Conservation (phyloP, 108 stramenopile genomes). For the Cyclotella sp. region DNA sequence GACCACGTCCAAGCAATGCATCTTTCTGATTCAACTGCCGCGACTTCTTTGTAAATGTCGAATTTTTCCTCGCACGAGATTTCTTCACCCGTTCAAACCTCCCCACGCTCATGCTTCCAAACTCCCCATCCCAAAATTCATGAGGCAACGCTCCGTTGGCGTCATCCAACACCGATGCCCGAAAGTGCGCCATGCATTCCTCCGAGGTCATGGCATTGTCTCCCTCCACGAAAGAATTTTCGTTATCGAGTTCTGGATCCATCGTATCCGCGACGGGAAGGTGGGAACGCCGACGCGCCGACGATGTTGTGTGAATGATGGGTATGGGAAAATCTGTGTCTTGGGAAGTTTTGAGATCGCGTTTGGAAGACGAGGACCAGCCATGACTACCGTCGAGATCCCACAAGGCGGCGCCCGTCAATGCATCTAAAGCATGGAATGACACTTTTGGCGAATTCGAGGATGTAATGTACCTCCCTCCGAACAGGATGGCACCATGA, state of each 20-base stretch:
- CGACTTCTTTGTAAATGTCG: slow-evolving; percentile 15
- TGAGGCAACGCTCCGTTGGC: slow-evolving; percentile 53
- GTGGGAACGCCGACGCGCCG: slow-evolving; percentile 72
- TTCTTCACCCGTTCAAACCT: slow-evolving; percentile 48
- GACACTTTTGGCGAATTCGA: slow-evolving; percentile 40
- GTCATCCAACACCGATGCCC: slow-evolving; percentile 43
- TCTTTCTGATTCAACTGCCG: slow-evolving; percentile 13
- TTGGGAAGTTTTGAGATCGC: slow-evolving; percentile 10
- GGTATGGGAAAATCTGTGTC: slow-evolving; percentile 15
- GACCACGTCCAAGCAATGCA: slow-evolving; percentile 5
- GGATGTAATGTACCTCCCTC: slow-evolving; percentile 41
- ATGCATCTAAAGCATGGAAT: slow-evolving; percentile 73
- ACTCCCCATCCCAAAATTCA: slow-evolving; percentile 51
- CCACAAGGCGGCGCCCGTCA: slow-evolving; percentile 71
- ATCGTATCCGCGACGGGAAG: slow-evolving; percentile 49
- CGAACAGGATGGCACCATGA: slow-evolving; percentile 49
- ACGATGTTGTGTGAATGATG: slow-evolving; percentile 57
- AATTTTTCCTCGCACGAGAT: slow-evolving; percentile 34
- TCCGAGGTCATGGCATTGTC: slow-evolving; percentile 57
- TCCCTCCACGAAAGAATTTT: slow-evolving; percentile 49
- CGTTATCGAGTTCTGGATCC: slow-evolving; percentile 48
- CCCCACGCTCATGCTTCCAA: slow-evolving; percentile 47
- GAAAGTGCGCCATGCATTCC: slow-evolving; percentile 54
- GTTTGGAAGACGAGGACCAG: neutral
- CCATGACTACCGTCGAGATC: slow-evolving; percentile 41